Evolutionary conservation across 306 rosid species (phyloP).

Genomic region (Spatholobus suberectus): DNA sequence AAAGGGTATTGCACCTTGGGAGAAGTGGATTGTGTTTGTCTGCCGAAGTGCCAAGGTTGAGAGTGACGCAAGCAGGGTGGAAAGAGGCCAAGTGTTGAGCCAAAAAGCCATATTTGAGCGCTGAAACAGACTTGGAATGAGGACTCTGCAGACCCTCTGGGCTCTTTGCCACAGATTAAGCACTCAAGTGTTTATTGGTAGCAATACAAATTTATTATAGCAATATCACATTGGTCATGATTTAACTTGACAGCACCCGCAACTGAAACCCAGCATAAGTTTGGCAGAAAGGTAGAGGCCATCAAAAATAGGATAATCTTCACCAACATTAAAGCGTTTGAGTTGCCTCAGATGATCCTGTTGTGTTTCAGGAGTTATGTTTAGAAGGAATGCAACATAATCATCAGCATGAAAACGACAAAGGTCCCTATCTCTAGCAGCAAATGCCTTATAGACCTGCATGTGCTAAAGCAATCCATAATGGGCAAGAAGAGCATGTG

Average conservation of each 20-base stretch:
- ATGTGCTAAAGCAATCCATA: slow-evolving; percentile 86
- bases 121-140: no score
- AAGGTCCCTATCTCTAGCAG: slow-evolving; percentile 84
- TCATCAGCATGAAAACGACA: slow-evolving; percentile 92
- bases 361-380: slow-evolving; percentile 82
- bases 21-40: no score
- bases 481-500: slow-evolving; percentile 90
- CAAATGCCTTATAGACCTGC: slow-evolving; percentile 90
- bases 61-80: no score
- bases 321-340: slow-evolving; percentile 91
- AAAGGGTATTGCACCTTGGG: no score
- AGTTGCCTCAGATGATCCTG: slow-evolving; percentile 91
- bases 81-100: no score
- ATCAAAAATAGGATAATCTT: slow-evolving; percentile 89
- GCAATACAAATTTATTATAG: no score
- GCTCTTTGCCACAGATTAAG: no score
- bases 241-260: slow-evolving; percentile 89
- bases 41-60: no score
- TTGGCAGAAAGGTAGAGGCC: slow-evolving; percentile 86
- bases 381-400: slow-evolving; percentile 80
- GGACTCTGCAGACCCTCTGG: no score
- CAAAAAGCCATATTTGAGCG: no score
- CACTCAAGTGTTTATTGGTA: no score
- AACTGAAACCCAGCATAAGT: slow-evolving; percentile 95
- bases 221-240: slow-evolving; percentile 82